Base-by-base conservation (phyloP, 805 yeast species). In the Saccharomycopsis malanga region DNA sequence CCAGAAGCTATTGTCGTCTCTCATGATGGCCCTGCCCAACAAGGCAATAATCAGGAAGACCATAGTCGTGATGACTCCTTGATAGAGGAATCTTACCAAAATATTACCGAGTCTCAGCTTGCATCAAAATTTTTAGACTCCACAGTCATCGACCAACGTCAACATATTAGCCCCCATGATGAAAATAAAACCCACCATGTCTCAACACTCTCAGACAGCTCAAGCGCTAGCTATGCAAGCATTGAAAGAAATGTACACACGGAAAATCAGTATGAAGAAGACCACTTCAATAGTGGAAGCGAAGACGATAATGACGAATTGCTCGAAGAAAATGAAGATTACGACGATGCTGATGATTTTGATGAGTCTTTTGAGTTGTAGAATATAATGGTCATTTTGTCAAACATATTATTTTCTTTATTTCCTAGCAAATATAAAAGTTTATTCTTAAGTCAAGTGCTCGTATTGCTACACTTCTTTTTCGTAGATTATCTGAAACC, bases 1-100 rank as follows among this genome's bases (percentile, higher is more conserved):
- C 48, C 53, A 21, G 61, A 55, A 25, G 73, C 76, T 3, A 64
- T 70, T 1, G 50, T 65, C 32, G 60, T 62, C 24, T 57, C 54
- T 3, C 56, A 55, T 30, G 61, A 57, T 14, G 59, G 56, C n/a
- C 52, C 29, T 12, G 52, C 44, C 15, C 45, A 42, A 7, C 44
- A 3, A 34, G 24, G 25, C 25, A 24, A 15, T 20, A n/a, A n/a
- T n/a, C n/a, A n/a, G n/a, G 43, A 49, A 12, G 34, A 12, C 7
- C 34, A 18, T 59, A 57, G 10, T 57, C 22, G 27, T 3, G 21
- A 15, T 6, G 45, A 22, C 4, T 24, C 43, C 12, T 35, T 36
- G 3, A 41, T 41, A 9, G 45, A 20, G 15, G 45, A 30, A 18
- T 41, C 45, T 15, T 40, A 40, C 18, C 40, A 39, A 29, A 45